Conservation (phyloP, 805 yeast genomes). For the Kluyveromyces nonfermentans region DNA sequence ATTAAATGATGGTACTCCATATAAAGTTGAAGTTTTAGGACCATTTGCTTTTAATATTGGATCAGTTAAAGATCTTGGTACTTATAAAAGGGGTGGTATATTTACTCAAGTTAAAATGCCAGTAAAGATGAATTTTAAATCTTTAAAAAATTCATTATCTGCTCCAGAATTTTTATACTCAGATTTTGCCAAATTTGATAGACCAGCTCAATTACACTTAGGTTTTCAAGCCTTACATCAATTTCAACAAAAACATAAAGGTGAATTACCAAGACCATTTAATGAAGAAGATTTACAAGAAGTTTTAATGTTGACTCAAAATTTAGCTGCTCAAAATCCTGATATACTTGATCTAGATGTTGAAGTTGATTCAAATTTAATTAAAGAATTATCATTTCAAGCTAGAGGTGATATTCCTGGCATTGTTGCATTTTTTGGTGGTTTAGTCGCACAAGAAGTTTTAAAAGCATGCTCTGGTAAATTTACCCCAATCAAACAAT, state of each 20-base stretch:
- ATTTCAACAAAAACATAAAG: slow-evolving; percentile 53
- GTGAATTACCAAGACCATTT: slow-evolving; percentile 67
- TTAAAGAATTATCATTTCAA: slow-evolving; percentile 70
- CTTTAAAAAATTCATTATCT: slow-evolving; percentile 54
- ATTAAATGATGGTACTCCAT: slow-evolving; percentile 64
- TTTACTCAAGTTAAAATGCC: slow-evolving; percentile 93
- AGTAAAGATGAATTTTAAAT: slow-evolving; percentile 46
- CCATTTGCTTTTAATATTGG: slow-evolving; percentile 87
- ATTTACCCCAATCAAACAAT: slow-evolving; percentile 88
- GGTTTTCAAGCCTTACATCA: slow-evolving; percentile 86
- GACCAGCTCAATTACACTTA: slow-evolving; percentile 82
- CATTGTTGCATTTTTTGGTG: slow-evolving; percentile 83
- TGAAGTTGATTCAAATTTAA: slow-evolving; percentile 50
- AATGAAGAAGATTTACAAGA: slow-evolving; percentile 67
- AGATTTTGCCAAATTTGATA: slow-evolving; percentile 90
- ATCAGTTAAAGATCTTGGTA: slow-evolving; percentile 44
- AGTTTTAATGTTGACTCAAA: slow-evolving; percentile 47
- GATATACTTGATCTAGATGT: slow-evolving; percentile 42
- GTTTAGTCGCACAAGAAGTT: slow-evolving; percentile 92
- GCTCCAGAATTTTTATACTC: slow-evolving; percentile 72
- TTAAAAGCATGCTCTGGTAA: slow-evolving; percentile 92
- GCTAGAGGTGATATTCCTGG: slow-evolving; percentile 91
- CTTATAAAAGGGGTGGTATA: slow-evolving; percentile 74
- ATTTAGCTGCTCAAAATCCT: slow-evolving; percentile 45
- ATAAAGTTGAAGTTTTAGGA: slow-evolving; percentile 76